Conservation (phyloP, 148 eudicot species). For the Polygonum aviculare region DNA sequence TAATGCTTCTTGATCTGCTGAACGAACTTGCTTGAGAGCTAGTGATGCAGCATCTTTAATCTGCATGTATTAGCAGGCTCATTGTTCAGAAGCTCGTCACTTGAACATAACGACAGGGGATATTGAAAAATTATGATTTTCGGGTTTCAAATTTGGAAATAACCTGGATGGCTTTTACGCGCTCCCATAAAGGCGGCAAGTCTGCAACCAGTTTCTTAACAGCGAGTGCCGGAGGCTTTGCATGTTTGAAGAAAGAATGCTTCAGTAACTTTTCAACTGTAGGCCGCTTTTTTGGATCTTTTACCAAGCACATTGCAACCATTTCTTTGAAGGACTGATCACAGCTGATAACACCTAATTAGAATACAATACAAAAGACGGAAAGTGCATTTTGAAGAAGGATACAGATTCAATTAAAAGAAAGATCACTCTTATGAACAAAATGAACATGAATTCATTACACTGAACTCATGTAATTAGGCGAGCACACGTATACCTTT, state of each 20-base stretch:
- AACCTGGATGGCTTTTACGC: slow-evolving; percentile 90
- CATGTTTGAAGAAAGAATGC: slow-evolving; percentile 85
- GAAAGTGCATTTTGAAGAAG: not conserved
- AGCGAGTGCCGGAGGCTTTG: slow-evolving; percentile 85
- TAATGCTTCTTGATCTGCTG: slow-evolving; percentile 90
- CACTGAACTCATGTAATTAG: not conserved
- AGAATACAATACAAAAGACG: slow-evolving; percentile 9
- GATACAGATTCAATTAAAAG: not conserved
- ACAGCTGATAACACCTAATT: slow-evolving; percentile 21
- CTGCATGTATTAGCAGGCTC: slow-evolving; percentile 27
- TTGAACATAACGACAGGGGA: not conserved
- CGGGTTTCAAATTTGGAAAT: not conserved
- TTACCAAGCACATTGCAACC: slow-evolving; percentile 99
- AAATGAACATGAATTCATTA: not conserved
- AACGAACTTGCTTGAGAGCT: slow-evolving; percentile 90
- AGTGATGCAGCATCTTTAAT: slow-evolving; percentile 91
- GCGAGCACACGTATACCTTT: slow-evolving; percentile 39
- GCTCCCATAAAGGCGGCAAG: slow-evolving; percentile 88
- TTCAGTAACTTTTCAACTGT: slow-evolving; percentile 86
- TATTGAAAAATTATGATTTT: not conserved
- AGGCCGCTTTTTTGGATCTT: slow-evolving; percentile 96
- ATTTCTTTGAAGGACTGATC: slow-evolving; percentile 88
- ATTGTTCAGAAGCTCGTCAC: not conserved
- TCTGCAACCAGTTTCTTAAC: slow-evolving; percentile 76
- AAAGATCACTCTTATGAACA: not conserved